A percentile compares a stretch with the other conserved stretches of the same genome.
These are phyloP conservation scores for Ophiostoma sp. DNA, from an alignment of 2,329 filamentous ascomycete species.

Conservation along the genomic window DNA sequence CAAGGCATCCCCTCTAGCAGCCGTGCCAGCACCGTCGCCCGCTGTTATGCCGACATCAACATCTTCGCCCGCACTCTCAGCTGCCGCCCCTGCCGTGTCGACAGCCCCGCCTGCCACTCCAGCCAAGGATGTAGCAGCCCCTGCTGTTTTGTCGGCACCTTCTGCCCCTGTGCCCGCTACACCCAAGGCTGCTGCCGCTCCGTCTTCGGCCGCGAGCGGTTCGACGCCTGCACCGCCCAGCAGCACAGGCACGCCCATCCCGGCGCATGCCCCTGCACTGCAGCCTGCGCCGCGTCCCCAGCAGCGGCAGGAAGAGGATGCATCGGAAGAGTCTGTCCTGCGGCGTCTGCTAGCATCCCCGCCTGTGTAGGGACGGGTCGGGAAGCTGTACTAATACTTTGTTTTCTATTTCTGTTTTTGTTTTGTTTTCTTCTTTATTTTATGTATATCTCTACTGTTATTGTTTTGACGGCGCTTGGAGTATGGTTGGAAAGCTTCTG, in stretches of 20 bases:
- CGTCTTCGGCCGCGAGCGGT: neutral
- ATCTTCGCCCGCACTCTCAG: neutral
- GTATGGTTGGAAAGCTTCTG: conserved; percentile 1
- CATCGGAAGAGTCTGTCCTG: conserved; percentile 21
- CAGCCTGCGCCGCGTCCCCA: conserved; percentile 9
- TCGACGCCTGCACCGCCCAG: neutral
- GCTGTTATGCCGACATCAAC: neutral
- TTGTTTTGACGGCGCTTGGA: neutral
- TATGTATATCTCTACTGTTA: neutral
- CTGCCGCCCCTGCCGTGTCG: neutral
- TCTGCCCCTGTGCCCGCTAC: neutral
- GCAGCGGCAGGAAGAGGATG: conserved; percentile 18
- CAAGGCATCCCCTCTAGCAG: neutral
- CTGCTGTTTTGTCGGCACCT: neutral
- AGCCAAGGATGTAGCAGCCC: neutral
- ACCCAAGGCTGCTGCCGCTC: neutral
- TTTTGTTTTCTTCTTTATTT: neutral
- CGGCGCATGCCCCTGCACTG: neutral
- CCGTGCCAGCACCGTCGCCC: neutral
- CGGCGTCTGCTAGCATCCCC: conserved; percentile 16
- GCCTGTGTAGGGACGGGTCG: neutral
- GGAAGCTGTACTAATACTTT: neutral
- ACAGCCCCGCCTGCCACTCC: neutral
- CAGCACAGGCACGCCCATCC: conserved; percentile 12
- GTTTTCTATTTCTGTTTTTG: neutral